Base-by-base conservation (phyloP, 2,329 filamentous ascomycete genomes). In the Botrytis tulipae region DNA sequence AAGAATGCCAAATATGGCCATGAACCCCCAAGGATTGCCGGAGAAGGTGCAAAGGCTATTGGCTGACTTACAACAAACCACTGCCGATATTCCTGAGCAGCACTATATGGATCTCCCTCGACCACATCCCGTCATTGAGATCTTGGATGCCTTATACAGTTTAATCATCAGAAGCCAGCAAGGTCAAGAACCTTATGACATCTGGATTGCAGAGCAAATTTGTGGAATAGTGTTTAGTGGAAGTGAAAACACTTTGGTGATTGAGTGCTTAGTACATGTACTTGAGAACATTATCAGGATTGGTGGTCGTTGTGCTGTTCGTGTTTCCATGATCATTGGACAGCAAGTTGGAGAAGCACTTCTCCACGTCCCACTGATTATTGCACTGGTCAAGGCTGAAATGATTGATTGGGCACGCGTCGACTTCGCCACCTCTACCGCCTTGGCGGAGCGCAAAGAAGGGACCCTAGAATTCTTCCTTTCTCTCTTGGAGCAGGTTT, bases 391-490 rank as follows among this genome's bases (percentile, higher is more conserved):
- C 61, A 85, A 85, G 51, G 89, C 88, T 3, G 89, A 91, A 71
- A 84, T 91, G 54, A 79, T 92, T 12, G 89, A 91, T 77, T 89
- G 89, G 85, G 84, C 85, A 70, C 87, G 87, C 70, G 88, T 95
- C 68, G 93, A 95, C 78, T 86, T 88, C 35, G 90, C 92, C 70
- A 87, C 95, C 77, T 89, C 93, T 12, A 91, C 92, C 80, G 90
- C 92, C 2, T 86, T 98, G 32, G 85, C 89, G 72, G 87, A 91
- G 73, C 90, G 90, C 74, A 93, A 94, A 75, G 87, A 90, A 12
- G 87, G 88, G 35, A 93, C 92, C 2, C 84, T 98, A 4, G 90
- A 94, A 73, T 92, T 97, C 80, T 86, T 98, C n/a, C 90, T 91
- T 70, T 90, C 91, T 61, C 85, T 98, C 61, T 86, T 97, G 76